Evolutionary conservation across 73 alveolate genomes (phyloP).

Genomic region (Paramecium sexaurelia): DNA sequence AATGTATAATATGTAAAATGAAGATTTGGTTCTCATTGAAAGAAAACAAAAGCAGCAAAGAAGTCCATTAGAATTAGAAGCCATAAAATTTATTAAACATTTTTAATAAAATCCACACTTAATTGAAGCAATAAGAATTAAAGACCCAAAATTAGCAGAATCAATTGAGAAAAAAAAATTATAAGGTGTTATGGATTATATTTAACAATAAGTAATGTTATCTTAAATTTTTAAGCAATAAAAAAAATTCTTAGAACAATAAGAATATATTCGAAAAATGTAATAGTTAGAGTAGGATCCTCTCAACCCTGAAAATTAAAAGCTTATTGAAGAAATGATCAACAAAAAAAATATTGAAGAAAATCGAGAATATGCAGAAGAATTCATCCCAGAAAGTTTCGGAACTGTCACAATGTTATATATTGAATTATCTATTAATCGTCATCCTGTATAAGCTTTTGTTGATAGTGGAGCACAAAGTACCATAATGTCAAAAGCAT

Average conservation of each 20-base stretch:
- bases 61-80: constrained; percentile 20
- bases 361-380: constrained; percentile 82
- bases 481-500: constrained; percentile 83
- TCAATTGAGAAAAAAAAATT: not conserved
- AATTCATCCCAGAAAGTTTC: constrained; percentile 89
- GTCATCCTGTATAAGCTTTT: constrained; percentile 84
- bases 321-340: constrained; percentile 83
- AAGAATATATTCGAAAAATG: not conserved
- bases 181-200: not conserved
- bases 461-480: constrained; percentile 96
- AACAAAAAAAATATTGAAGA: constrained; percentile 83
- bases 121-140: constrained; percentile 35
- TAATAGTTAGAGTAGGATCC: constrained; percentile 74
- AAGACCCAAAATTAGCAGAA: constrained; percentile 68
- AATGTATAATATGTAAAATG: constrained; percentile 53
- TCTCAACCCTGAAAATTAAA: constrained; percentile 82
- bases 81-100: not conserved
- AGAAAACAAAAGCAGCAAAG: not conserved
- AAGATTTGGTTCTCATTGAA: constrained; percentile 60
- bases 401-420: constrained; percentile 90
- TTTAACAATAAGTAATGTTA: not conserved
- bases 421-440: constrained; percentile 83
- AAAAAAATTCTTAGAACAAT: constrained; percentile 4
- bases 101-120: not conserved
- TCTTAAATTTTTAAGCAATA: not conserved